Conservation (phyloP, 805 yeast genomes). For the Yamadazyma insecticola region DNA sequence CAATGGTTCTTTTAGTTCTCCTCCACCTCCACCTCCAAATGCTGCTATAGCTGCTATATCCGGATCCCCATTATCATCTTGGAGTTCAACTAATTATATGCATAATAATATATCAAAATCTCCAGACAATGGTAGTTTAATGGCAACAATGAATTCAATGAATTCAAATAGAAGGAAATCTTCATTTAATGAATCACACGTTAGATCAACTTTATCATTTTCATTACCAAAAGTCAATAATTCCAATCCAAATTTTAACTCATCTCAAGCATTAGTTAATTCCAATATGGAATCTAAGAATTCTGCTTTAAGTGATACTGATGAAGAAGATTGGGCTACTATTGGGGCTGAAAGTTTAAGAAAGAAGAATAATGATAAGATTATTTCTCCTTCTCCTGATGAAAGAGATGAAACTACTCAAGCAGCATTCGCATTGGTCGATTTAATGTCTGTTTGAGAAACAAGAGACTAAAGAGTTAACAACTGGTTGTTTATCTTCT, state of each 20-base stretch:
- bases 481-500: too few relatives aligned
- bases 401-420: constrained; percentile 32
- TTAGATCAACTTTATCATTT: constrained; percentile 23
- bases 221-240: constrained; percentile 11
- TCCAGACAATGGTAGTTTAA: constrained; percentile 8
- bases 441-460: constrained; percentile 40
- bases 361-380: constrained; percentile 21
- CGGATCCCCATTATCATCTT: constrained; percentile 10
- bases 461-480: too few relatives aligned
- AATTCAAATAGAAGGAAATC: constrained; percentile 27
- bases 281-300: background rate
- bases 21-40: constrained; percentile 22
- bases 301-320: constrained; percentile 73
- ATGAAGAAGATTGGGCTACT: constrained; percentile 95
- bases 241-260: background rate
- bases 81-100: constrained; percentile 11
- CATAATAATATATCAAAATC: constrained; percentile 16
- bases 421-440: constrained; percentile 66
- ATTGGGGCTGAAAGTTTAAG: constrained; percentile 76
- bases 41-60: constrained; percentile 10
- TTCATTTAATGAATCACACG: constrained; percentile 38
- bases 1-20: constrained; percentile 28
- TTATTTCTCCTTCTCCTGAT: too few relatives aligned
- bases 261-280: background rate
- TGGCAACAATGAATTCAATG: constrained; percentile 2